A percentile compares a stretch with the other conserved stretches of the same genome.
Evolutionary conservation across 2,329 filamentous ascomycete species (phyloP).

Genomic region (Trichocomaceae sp.): DNA sequence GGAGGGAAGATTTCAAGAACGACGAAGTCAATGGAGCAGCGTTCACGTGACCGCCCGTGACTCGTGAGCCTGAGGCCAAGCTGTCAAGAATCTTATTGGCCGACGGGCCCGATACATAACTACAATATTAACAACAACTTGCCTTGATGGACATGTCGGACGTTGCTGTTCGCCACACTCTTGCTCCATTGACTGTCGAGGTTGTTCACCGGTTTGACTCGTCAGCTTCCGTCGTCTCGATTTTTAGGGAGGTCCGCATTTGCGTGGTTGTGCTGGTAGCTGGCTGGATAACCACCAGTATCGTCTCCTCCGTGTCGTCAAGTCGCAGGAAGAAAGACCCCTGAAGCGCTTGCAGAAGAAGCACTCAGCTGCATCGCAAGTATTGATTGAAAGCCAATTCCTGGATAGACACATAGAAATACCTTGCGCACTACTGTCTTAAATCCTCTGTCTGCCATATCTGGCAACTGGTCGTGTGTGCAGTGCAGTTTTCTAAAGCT

Average conservation of each 20-base stretch:
- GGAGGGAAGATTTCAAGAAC: neutral
- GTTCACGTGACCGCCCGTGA: constrained; percentile 10
- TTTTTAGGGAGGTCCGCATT: constrained; percentile 48
- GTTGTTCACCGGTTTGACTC: constrained; percentile 49
- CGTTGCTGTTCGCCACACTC: constrained; percentile 41
- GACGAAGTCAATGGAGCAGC: neutral
- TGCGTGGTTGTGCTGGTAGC: constrained; percentile 45
- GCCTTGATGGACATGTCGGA: constrained; percentile 20
- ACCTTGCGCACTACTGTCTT: neutral
- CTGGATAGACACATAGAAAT: neutral
- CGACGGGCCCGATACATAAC: neutral
- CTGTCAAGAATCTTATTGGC: constrained; percentile 17
- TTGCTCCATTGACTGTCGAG: constrained; percentile 37
- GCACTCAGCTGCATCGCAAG: neutral
- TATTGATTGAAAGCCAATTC: neutral
- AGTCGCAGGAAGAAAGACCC: constrained; percentile 20
- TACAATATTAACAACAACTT: constrained; percentile 4
- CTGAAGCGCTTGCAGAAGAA: constrained; percentile 4
- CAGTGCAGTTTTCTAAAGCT: neutral
- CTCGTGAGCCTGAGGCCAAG: constrained; percentile 16
- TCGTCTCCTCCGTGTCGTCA: constrained; percentile 29
- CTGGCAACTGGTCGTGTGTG: neutral
- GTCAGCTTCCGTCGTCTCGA: constrained; percentile 42
- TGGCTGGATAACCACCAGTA: constrained; percentile 38
- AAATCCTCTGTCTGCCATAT: constrained; percentile 12